Base-by-base conservation (phyloP, 805 yeast species). In the Metschnikowia kunwiensis region DNA sequence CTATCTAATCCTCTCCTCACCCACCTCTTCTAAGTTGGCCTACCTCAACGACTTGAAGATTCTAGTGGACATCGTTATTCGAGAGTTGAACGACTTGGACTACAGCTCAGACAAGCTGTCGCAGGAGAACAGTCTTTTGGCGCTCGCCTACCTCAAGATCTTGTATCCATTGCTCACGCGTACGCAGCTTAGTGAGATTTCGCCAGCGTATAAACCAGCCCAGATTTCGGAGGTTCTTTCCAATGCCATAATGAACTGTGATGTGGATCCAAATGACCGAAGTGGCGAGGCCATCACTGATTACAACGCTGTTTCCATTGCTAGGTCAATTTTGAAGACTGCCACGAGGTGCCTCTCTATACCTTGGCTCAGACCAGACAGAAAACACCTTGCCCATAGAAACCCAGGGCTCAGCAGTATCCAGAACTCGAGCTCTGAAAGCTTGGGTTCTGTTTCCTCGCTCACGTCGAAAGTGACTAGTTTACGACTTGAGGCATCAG, bases 21-120 rank as follows among this genome's bases (percentile, higher is more conserved):
- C 80, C 5, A 61, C 63, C 24, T 81, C 94, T 0, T 66, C 75
- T 35, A 83, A 81, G 40, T 70, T 81, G 49, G 76, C 87, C 32
- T 89, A 89, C 54, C 67, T 86, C 43, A 89, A 89, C 51, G 97
- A 89, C 55, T 61, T 89, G 40, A 80, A 82, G 49, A 94, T 89
- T 5, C 72, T 89, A 38, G 79, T 84, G 10, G 96, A 87, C 52
- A 88, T 89, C 7, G 68, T 89, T 34, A 69, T 89, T 1, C 65
- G 97, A 35, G 96, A 89, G 54, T 65, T 91, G 36, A 74, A 75
- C 46, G 80, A 89, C 51, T 58, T 86, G 26, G 75, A 88, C 15
- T 68, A 60, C 34, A 72, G 69, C 9, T 34, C 42, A 8, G 41
- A 31, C 5, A 75, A 77, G 24, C 82, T 73, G 39, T 61, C 72